Conservation (phyloP, 2,329 filamentous ascomycete species). For the Fusarium sp. region DNA sequence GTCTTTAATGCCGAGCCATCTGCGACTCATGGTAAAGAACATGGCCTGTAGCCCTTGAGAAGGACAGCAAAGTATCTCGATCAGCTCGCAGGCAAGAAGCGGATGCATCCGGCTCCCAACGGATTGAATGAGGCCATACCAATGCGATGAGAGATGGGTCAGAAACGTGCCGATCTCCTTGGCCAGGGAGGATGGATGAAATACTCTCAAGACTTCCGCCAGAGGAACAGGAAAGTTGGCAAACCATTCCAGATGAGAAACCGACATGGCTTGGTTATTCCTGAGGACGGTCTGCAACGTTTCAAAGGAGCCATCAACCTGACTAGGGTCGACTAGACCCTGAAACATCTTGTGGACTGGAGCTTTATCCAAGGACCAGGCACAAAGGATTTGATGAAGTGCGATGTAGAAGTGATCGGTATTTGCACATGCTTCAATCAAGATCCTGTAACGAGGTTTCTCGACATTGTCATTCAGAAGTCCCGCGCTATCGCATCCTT, state of each 20-base stretch:
- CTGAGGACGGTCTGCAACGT: constrained; percentile 37
- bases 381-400: constrained; percentile 74
- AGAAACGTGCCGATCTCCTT: constrained; percentile 43
- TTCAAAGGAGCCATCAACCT: constrained; percentile 41
- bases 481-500: constrained; percentile 21
- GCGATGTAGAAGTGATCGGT: constrained; percentile 74
- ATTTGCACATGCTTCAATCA: constrained; percentile 66
- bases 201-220: constrained; percentile 20
- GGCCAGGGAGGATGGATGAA: constrained; percentile 7
- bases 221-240: constrained; percentile 43
- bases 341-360: constrained; percentile 49
- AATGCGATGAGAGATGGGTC: constrained; percentile 32
- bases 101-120: constrained; percentile 43
- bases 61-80: constrained; percentile 38
- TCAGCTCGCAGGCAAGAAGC: constrained; percentile 45
- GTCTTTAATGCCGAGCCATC: constrained; percentile 42
- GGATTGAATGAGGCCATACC: constrained; percentile 31
- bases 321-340: background rate
- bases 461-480: constrained; percentile 53
- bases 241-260: constrained; percentile 46
- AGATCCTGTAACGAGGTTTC: constrained; percentile 62
- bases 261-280: constrained; percentile 39
- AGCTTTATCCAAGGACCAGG: constrained; percentile 59
- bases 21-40: constrained; percentile 49
- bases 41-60: constrained; percentile 43